These are phyloP conservation scores for Aureobasidium subglaciale DNA, from an alignment of 2,329 filamentous ascomycete species.

Conservation along the genomic window DNA sequence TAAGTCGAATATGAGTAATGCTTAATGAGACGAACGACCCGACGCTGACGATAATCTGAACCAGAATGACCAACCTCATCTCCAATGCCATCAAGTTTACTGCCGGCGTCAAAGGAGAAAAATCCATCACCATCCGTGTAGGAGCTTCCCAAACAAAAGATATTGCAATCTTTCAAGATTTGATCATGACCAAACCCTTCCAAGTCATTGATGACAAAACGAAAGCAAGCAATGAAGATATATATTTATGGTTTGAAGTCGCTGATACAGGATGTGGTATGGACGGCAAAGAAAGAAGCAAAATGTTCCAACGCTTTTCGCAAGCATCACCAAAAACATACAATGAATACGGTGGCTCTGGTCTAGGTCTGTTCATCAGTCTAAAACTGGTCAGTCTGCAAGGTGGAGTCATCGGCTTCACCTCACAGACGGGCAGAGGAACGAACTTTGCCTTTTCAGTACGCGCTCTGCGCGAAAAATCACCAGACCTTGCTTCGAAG, in stretches of 20 bases:
- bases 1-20: conserved; percentile 27
- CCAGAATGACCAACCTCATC: conserved; percentile 24
- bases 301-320: conserved; percentile 60
- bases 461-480: conserved; percentile 39
- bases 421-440: conserved; percentile 50
- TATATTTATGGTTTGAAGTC: conserved; percentile 32
- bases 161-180: conserved; percentile 24
- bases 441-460: conserved; percentile 63
- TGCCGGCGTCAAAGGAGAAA: not conserved
- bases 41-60: no score
- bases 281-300: conserved; percentile 24
- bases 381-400: conserved; percentile 60
- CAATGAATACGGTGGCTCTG: conserved; percentile 34
- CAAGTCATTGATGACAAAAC: conserved; percentile 54
- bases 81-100: conserved; percentile 26
- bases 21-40: no score
- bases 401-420: conserved; percentile 62
- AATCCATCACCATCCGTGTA: conserved; percentile 51
- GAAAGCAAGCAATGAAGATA: not conserved
- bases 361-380: conserved; percentile 63
- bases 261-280: conserved; percentile 32
- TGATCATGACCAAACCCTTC: conserved; percentile 46
- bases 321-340: conserved; percentile 63
- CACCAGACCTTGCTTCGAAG: not conserved
- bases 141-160: conserved; percentile 30